Percentiles rank a stretch among this genome's conserved stretches.
Conservation (phyloP, 2,329 filamentous ascomycete species). For the Aotearoamyces nothofagi region DNA sequence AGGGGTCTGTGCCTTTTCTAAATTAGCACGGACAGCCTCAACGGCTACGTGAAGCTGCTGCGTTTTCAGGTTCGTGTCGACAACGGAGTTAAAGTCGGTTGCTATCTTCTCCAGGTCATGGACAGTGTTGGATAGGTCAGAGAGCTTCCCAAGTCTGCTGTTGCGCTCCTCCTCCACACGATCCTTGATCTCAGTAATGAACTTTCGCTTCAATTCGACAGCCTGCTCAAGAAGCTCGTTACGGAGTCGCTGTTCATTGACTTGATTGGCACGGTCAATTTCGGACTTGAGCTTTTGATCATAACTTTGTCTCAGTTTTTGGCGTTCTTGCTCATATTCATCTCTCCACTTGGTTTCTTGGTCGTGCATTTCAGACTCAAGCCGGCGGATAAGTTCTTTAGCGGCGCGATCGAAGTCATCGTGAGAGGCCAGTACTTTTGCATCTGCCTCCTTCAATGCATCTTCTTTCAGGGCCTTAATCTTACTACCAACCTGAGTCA, state of each 20-base stretch:
- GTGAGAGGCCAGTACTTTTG: conserved; percentile 41
- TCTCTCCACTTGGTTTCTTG: conserved; percentile 75
- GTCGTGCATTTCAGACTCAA: conserved; percentile 66
- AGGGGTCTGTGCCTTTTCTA: conserved; percentile 60
- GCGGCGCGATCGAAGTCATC: conserved; percentile 77
- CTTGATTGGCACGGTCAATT: conserved; percentile 61
- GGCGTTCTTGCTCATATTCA: conserved; percentile 80
- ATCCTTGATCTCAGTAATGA: conserved; percentile 60
- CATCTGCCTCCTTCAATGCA: conserved; percentile 60
- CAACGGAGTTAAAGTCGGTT: conserved; percentile 75
- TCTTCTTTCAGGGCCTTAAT: conserved; percentile 58
- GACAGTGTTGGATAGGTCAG: conserved; percentile 64
- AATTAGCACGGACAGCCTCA: conserved; percentile 74
- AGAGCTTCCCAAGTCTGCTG: conserved; percentile 72
- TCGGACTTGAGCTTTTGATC: conserved; percentile 67
- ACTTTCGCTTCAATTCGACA: conserved; percentile 73
- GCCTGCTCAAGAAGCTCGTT: conserved; percentile 87
- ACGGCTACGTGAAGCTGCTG: conserved; percentile 95
- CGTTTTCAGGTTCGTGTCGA: conserved; percentile 81
- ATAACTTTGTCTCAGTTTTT: conserved; percentile 63
- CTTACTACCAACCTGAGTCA: conserved; percentile 63
- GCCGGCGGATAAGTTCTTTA: conserved; percentile 72
- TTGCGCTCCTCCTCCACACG: conserved; percentile 82
- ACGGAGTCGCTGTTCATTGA: conserved; percentile 68
- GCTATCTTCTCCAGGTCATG: conserved; percentile 78